A percentile compares a stretch with the other conserved stretches of the same genome.
Evolutionary conservation across 1,139 yeast genomes (phyloP).

Genomic region (Taiozyma sp.): DNA sequence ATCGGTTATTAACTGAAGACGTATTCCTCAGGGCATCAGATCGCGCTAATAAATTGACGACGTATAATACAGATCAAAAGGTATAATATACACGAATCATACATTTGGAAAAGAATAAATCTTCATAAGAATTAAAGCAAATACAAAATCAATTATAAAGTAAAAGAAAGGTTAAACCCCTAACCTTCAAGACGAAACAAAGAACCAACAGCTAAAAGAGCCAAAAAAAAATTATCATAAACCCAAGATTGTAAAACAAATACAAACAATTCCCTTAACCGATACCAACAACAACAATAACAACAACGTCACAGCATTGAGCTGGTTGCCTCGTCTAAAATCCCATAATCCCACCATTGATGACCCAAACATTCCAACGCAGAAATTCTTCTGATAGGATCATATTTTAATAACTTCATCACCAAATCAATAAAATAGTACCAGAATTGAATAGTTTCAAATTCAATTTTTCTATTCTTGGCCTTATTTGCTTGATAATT

Average conservation of each 20-base stretch:
- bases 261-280: background rate
- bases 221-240: background rate
- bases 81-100: too few relatives aligned
- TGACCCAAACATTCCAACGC: conserved; percentile 71
- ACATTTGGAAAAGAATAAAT: too few relatives aligned
- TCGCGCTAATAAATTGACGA: too few relatives aligned
- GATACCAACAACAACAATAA: background rate
- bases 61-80: too few relatives aligned
- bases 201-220: too few relatives aligned
- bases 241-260: background rate
- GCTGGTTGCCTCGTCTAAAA: conserved; percentile 69
- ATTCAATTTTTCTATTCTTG: conserved; percentile 25
- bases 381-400: conserved; percentile 58
- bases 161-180: too few relatives aligned
- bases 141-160: too few relatives aligned
- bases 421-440: conserved; percentile 68
- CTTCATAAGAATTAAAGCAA: too few relatives aligned
- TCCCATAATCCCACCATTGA: conserved; percentile 74
- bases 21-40: too few relatives aligned
- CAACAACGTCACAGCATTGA: conserved; percentile 9
- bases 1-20: too few relatives aligned
- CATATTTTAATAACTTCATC: conserved; percentile 54
- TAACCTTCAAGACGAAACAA: too few relatives aligned
- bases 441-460: conserved; percentile 67
- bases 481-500: conserved; percentile 36